Conservation (phyloP, 192 early-diverging fungal species). For the Podila epicladia region DNA sequence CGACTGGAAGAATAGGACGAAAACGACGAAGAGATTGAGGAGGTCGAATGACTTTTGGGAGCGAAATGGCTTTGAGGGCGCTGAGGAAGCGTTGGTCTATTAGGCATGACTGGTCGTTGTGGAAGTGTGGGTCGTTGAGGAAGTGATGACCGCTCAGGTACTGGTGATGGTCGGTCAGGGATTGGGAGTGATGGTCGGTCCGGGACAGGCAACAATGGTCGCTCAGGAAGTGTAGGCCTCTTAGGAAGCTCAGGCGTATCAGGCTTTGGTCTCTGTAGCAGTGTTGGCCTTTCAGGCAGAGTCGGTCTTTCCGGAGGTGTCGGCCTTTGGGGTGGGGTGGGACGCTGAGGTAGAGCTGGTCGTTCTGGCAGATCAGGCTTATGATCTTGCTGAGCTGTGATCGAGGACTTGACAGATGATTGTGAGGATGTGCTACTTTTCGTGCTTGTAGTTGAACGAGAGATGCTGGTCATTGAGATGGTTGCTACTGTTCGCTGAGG, state of each 20-base stretch:
- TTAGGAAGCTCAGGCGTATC: not conserved
- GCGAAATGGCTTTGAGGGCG: conserved; percentile 1
- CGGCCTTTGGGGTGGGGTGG: not conserved
- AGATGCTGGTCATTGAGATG: too few relatives aligned
- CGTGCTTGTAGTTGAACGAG: too few relatives aligned
- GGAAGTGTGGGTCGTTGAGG: conserved; percentile 28
- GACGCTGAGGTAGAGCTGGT: not conserved
- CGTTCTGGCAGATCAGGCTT: not conserved
- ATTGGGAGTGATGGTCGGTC: too few relatives aligned
- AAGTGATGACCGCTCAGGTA: conserved; percentile 3
- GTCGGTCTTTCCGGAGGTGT: not conserved
- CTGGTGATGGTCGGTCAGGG: too few relatives aligned
- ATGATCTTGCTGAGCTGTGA: not conserved
- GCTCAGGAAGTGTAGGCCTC: not conserved
- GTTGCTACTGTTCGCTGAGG: not conserved
- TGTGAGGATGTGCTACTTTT: too few relatives aligned
- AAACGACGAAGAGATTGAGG: conserved; percentile 1
- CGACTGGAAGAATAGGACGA: not conserved
- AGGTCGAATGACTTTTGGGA: not conserved
- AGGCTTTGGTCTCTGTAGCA: not conserved
- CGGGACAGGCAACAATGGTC: not conserved
- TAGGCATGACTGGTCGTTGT: conserved; percentile 2
- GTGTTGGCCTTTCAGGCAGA: not conserved
- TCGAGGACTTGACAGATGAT: too few relatives aligned
- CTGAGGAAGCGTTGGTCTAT: conserved; percentile 5